Base-by-base conservation (phyloP, 73 alveolate species). In the Tetrahymena elliotti region DNA sequence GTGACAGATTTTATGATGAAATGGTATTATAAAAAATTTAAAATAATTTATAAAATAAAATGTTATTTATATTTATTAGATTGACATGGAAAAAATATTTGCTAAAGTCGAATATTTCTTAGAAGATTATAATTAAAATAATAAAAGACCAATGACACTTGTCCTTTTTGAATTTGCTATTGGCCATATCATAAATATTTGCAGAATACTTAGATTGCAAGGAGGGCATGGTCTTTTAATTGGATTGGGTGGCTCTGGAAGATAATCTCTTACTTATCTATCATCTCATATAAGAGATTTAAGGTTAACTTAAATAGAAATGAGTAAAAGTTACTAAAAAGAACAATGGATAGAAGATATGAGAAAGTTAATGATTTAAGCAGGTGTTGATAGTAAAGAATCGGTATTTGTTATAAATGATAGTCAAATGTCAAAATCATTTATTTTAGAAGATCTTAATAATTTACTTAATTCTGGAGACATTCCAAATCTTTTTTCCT, bases 231-330 rank as follows among this genome's bases (percentile, higher is more conserved):
- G 97, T 6, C 95, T 98, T 12, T 93, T 98, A 24, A 95, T 98
- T 24, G 99, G 99, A 22, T 96, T 97, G 35, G 98, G 97, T 95
- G 98, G 99, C 20, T 97, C 98, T 16, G 99, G 99, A n/a, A 96
- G 97, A 84, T 93, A 96, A 34, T 95, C 96, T 40, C 93, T 98
- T 8, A 96, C 97, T 38, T 83, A 95, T 82, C 93, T 98, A 84
- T 96, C 98, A 36, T 94, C 97, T 22, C 95, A 94, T 93, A 92
- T 97, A 18, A 95, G 98, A 38, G 97, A 97, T 93, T 97, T 93
- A 37, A 96, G 97, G 82, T 94, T 94, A 33, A 39, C 93, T 27
- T 34, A 94, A 84, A 98, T 97, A 8, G 96, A 95, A 82, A 95
- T 97, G 52, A 98, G 98, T 41, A 96, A 97, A 27, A 93, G 96